Evolutionary conservation across 2,329 filamentous ascomycete species (phyloP).

Genomic region (Colletotrichum orchidophilum): DNA sequence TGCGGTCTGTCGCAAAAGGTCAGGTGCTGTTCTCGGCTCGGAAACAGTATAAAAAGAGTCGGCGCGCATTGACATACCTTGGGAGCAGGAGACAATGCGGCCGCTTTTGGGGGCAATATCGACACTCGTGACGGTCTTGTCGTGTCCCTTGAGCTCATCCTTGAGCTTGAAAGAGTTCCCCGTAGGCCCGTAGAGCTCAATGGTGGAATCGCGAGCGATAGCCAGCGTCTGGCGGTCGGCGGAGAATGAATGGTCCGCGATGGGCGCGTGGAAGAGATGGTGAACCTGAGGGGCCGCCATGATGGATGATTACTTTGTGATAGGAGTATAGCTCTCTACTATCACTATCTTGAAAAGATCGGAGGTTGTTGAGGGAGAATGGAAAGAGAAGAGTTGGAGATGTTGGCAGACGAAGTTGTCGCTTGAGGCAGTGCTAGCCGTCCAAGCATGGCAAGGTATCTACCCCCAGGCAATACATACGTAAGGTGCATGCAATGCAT

Average conservation of each 20-base stretch:
- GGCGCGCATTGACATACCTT: constrained; percentile 66
- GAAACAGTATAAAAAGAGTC: neutral
- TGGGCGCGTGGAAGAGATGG: constrained; percentile 95
- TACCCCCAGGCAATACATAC: constrained; percentile 12
- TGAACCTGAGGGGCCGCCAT: constrained; percentile 93
- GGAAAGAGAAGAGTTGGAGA: neutral
- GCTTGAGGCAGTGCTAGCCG: constrained; percentile 20
- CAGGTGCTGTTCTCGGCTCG: neutral
- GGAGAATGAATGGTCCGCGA: constrained; percentile 98
- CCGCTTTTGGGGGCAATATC: constrained; percentile 93
- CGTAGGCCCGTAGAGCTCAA: constrained; percentile 84
- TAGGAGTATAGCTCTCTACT: constrained; percentile 99
- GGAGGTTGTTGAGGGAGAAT: constrained; percentile 1
- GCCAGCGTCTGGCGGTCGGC: constrained; percentile 88
- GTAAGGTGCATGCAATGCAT: constrained; percentile 11
- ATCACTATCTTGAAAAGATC: constrained; percentile 58
- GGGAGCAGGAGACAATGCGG: constrained; percentile 96
- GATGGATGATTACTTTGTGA: constrained; percentile 56
- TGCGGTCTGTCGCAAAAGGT: constrained; percentile 74
- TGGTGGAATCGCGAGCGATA: constrained; percentile 87
- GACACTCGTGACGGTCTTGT: constrained; percentile 95
- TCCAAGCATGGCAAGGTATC: constrained; percentile 14
- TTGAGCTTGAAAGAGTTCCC: constrained; percentile 83
- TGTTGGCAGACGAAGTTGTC: constrained; percentile 7
- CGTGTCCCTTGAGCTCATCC: constrained; percentile 94